Conservation (phyloP, 306 rosid genomes). For the Fagus sylvatica region DNA sequence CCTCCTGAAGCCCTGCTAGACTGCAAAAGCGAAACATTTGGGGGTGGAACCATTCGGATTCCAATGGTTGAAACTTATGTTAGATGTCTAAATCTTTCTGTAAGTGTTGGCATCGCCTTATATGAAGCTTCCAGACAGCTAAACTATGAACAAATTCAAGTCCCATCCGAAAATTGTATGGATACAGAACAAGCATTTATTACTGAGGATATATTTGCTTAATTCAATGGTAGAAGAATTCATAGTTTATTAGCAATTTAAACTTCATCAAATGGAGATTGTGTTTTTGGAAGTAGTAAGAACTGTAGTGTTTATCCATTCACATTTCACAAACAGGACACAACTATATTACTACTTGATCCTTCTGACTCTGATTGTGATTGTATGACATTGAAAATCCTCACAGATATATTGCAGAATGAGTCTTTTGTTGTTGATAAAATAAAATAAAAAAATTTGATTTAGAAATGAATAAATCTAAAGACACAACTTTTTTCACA, state of each 20-base stretch:
- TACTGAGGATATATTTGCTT: conserved; percentile 77
- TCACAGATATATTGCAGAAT: not conserved
- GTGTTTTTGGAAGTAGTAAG: not conserved
- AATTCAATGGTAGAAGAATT: conserved; percentile 16
- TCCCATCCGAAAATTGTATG: conserved; percentile 41
- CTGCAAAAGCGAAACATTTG: conserved; percentile 71
- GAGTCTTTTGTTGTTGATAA: not conserved
- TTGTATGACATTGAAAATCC: not conserved
- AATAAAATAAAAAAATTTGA: not conserved
- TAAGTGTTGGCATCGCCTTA: conserved; percentile 86
- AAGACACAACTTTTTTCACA: too few relatives aligned
- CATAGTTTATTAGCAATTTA: not conserved
- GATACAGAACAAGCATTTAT: conserved; percentile 49
- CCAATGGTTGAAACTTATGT: conserved; percentile 96
- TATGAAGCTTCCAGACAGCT: conserved; percentile 94
- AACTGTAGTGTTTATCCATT: not conserved
- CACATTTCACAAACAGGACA: not conserved
- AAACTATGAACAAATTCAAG: conserved; percentile 65
- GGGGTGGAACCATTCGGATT: conserved; percentile 73
- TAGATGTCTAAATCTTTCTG: conserved; percentile 89
- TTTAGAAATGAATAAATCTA: not conserved
- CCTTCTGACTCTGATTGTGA: not conserved
- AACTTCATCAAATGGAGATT: not conserved
- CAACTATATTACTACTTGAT: too few relatives aligned
- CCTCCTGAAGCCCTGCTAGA: conserved; percentile 76